phyloP scores from a whole-genome alignment of 306 rosid species.

The Trifolium subterraneum region DNA sequence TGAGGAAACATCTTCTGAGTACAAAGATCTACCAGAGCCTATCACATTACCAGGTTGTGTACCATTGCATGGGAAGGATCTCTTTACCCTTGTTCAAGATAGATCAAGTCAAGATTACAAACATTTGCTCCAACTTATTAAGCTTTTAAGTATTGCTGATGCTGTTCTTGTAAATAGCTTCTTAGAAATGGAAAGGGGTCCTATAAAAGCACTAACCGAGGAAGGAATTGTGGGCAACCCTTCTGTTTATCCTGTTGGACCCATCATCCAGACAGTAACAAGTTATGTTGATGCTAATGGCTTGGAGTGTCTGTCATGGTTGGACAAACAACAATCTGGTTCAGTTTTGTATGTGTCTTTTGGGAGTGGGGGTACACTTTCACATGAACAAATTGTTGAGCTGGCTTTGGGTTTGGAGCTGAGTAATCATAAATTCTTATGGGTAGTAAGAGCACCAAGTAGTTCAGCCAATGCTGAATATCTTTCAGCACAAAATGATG shows the following conservation, averaged over 20 bases:
- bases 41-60: slow-evolving; percentile 36
- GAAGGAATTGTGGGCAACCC: not conserved
- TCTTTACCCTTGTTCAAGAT: not conserved
- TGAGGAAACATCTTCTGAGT: slow-evolving; percentile 38
- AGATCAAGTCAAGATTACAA: not conserved
- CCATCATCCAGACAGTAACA: not conserved
- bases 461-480: not conserved
- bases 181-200: not conserved
- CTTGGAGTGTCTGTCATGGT: not conserved
- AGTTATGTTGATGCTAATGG: not conserved
- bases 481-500: not conserved
- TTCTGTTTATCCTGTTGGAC: not conserved
- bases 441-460: not conserved
- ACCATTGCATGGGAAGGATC: slow-evolving; percentile 26
- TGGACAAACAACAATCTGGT: not conserved
- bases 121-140: not conserved
- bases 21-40: slow-evolving; percentile 5
- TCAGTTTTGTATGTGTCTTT: not conserved
- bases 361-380: not conserved
- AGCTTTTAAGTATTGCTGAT: not conserved
- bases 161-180: not conserved
- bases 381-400: not conserved
- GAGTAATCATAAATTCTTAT: not conserved
- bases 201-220: not conserved
- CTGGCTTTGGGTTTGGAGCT: not conserved